Evolutionary conservation across 768 basidiomycete species (phyloP), one percentile per base, ranked within the genome.

Genomic region (Hygrophoropsis aurantiaca): DNA sequence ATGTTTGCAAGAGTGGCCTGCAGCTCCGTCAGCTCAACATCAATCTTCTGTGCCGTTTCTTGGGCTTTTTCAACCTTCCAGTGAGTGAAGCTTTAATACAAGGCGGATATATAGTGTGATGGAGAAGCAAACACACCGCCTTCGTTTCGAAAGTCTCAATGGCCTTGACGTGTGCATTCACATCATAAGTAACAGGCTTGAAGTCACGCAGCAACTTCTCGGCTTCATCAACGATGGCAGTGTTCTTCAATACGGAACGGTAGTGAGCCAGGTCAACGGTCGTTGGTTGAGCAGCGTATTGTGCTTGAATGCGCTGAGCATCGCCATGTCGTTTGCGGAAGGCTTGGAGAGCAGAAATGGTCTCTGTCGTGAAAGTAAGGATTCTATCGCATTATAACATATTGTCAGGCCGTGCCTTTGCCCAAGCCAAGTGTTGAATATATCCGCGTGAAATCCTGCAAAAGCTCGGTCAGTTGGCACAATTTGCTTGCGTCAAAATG

Each of bases 81-180:
- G 7, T 20, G n/a, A 19, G 11, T 13, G 13, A n/a, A n/a, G n/a
- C n/a, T n/a, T n/a, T n/a, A n/a, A n/a, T n/a, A n/a, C n/a, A n/a
- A n/a, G n/a, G n/a, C n/a, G 24, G 27, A 32, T 47, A 13, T 50
- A n/a, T 13, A 38, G 24, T n/a, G 56, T 35, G 36, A 53, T 52
- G 25, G 46, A 23, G 40, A 62, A 66, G 25, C 47, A 7, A 3
- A 76, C 87, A 57, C 57, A 97, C 95, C 52, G 97, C 97, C 73
- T 94, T 97, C 51, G 82, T 78, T 79, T 98, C 91, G 68, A 99
- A 99, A 41, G 91, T 85, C 65, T 95, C 93, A 59, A 99, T 97
- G 37, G 91, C 93, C 72, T 93, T 95, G 70, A 97, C 65, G 69
- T 94, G 90, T 44, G 89, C 77, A 58, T 70, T 72, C 49, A 94